A percentile compares a stretch with the other conserved stretches of the same genome.
Conservation (phyloP, 768 basidiomycete species). For the Mycena alexandri region DNA sequence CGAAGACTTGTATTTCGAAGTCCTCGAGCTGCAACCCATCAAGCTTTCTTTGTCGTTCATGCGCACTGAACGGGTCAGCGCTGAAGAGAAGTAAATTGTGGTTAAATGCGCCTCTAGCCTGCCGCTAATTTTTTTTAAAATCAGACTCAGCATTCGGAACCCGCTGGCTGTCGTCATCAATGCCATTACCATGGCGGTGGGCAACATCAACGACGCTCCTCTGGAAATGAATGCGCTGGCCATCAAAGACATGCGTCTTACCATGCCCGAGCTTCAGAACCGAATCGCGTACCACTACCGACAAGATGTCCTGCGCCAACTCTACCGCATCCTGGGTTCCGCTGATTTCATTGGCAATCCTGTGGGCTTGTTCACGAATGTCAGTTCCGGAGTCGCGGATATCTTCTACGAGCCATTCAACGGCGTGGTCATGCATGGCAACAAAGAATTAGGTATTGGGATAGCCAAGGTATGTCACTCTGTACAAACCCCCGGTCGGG, state of each 20-base stretch:
- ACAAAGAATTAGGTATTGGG: constrained; percentile 92
- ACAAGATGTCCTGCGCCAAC: constrained; percentile 92
- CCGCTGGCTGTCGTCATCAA: constrained; percentile 95
- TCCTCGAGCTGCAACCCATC: constrained; percentile 94
- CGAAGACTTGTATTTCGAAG: constrained; percentile 93
- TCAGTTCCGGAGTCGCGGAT: constrained; percentile 97
- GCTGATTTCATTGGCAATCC: constrained; percentile 98
- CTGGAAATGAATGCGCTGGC: constrained; percentile 94
- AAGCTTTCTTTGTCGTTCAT: constrained; percentile 95
- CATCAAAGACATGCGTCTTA: constrained; percentile 94
- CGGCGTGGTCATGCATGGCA: constrained; percentile 96
- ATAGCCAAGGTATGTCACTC: constrained; percentile 83
- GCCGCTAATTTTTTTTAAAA: constrained; percentile 13
- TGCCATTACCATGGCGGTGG: constrained; percentile 95
- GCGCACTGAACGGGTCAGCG: constrained; percentile 93
- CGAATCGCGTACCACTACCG: constrained; percentile 93
- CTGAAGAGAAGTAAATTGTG: constrained; percentile 86
- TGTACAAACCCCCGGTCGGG: background rate
- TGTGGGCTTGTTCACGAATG: constrained; percentile 97
- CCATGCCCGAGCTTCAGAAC: constrained; percentile 84
- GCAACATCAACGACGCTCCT: constrained; percentile 96
- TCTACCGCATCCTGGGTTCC: constrained; percentile 97
- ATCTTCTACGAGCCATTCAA: constrained; percentile 99
- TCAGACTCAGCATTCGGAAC: constrained; percentile 83
- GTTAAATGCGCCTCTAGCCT: background rate